These are phyloP conservation scores for Neonectria sp. DNA, from an alignment of 2,329 filamentous ascomycete species.

Conservation along the genomic window DNA sequence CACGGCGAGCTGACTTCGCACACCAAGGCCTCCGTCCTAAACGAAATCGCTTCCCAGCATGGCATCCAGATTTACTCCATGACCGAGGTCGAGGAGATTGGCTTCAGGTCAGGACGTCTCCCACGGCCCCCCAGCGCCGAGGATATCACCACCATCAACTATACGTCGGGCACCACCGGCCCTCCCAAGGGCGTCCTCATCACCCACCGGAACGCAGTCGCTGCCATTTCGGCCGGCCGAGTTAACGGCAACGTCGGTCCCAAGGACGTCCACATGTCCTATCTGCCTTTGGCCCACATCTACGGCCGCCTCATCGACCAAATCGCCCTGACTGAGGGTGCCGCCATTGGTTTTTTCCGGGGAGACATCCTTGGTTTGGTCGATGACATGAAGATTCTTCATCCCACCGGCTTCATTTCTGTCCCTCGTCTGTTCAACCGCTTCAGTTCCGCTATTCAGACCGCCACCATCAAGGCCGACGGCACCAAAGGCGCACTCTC, in stretches of 20 bases:
- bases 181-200: slow-evolving; percentile 87
- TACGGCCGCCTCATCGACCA: slow-evolving; percentile 91
- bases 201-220: slow-evolving; percentile 85
- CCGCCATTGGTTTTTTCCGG: slow-evolving; percentile 91
- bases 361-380: slow-evolving; percentile 89
- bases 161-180: slow-evolving; percentile 89
- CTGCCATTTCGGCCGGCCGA: slow-evolving; percentile 76
- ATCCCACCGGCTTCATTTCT: slow-evolving; percentile 86
- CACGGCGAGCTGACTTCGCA: slow-evolving; percentile 82
- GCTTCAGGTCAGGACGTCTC: slow-evolving; percentile 77
- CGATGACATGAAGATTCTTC: slow-evolving; percentile 91
- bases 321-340: slow-evolving; percentile 78
- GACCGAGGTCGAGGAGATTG: slow-evolving; percentile 84
- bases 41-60: slow-evolving; percentile 79
- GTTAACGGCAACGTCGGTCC: slow-evolving; percentile 65
- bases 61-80: slow-evolving; percentile 87
- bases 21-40: slow-evolving; percentile 85
- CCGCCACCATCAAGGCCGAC: slow-evolving; percentile 82
- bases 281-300: slow-evolving; percentile 95
- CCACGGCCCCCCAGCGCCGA: slow-evolving; percentile 80
- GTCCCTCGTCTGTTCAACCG: slow-evolving; percentile 94
- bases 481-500: slow-evolving; percentile 88
- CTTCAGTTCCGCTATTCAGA: slow-evolving; percentile 87
- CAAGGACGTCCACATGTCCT: slow-evolving; percentile 81
- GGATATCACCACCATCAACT: slow-evolving; percentile 91